Base-by-base conservation (phyloP, 2,329 filamentous ascomycete genomes). In the Colletotrichum sansevieriae region DNA sequence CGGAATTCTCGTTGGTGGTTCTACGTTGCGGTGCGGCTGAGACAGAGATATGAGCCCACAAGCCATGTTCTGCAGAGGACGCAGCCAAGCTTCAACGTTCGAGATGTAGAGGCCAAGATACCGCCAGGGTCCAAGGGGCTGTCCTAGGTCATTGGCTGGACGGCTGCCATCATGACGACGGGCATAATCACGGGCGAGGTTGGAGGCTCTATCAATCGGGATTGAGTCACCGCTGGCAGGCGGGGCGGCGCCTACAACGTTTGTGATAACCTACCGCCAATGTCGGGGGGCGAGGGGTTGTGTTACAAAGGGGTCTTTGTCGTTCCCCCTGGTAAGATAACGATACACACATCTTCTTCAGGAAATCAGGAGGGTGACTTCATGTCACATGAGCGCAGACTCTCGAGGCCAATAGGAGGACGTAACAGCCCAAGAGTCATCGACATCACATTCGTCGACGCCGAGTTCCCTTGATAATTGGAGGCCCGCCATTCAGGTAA, bases 11-110 rank as follows among this genome's bases (percentile, higher is more conserved):
- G 29, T 18, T 46, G 54, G 46, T 68, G 60, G 39, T 47, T 49
- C 35, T 22, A 18, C 22, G 55, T 58, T 29, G 60, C 44, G 55
- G 33, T 68, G 65, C 60, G 60, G 46, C 60, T 52, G 52, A 46
- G 29, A 11, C 29, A 41, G 25, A 43, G 29, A 56, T 37, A 35
- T 33, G 20, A 43, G 37, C 18, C 15, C 10, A 46, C 49, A 29
- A 35, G 33, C 37, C 54, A 46, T 49, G 39, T 43, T 20, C 22
- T 39, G 46, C 25, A 39, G 25, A 44, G 8, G 52, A 58, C 46
- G 37, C 22, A 25, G 65, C 65, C 65, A 58, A 41, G 60, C 52
- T 64, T 46, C 41, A 33, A 22, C 29, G 10, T 54, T 29, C 35
- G 41, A 20, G 37, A 52, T 35, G 44, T 51, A 44, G 43, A 64